Evolutionary conservation across 768 basidiomycete species (phyloP), one percentile per base, ranked within the genome.

Genomic region (Lactifluus piperatus): DNA sequence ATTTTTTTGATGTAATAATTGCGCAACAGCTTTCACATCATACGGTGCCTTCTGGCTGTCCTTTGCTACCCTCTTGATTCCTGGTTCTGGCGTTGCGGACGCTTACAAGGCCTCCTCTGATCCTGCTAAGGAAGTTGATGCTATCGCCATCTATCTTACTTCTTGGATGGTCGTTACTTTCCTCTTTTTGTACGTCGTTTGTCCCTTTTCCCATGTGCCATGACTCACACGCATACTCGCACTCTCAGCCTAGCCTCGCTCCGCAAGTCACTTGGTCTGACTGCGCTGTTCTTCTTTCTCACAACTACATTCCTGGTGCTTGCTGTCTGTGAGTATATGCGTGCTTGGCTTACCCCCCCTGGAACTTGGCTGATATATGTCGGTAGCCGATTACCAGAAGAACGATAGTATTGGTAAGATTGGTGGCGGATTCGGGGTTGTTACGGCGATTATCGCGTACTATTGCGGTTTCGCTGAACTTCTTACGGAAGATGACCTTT

Each of bases 31-130:
- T 0, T 93, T 92, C 77, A 76, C 82, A 0, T 86, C 85, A 1
- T 94, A 87, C 61, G 91, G 91, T 24, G 87, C 84, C 2, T 94
- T 93, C 77, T 94, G 91, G 91, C 75, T 93, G 74, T 90, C 90
- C 5, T 93, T 82, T 50, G 88, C 82, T 4, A 75, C 80, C 0
- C 83, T 94, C 65, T 71, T 86, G 67, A 78, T 90, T 48, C 91
- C 91, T 2, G 77, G 79, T 27, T 79, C 79, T 4, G 89, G 89
- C 14, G 77, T 92, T 47, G 11, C 64, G 5, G 68, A 75, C 0
- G 80, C 89, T 0, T 92, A 84, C 66, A 50, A 64, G 0, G 52
- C 62, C 0, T 62, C 67, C 0, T 20, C 36, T 8, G 53, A 48
- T 11, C 46, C 62, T 1, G 58, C 20, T 14, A 78, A 84, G 65